phyloP scores from a whole-genome alignment of 805 yeast genomes.

The Myxozyma monticola region DNA sequence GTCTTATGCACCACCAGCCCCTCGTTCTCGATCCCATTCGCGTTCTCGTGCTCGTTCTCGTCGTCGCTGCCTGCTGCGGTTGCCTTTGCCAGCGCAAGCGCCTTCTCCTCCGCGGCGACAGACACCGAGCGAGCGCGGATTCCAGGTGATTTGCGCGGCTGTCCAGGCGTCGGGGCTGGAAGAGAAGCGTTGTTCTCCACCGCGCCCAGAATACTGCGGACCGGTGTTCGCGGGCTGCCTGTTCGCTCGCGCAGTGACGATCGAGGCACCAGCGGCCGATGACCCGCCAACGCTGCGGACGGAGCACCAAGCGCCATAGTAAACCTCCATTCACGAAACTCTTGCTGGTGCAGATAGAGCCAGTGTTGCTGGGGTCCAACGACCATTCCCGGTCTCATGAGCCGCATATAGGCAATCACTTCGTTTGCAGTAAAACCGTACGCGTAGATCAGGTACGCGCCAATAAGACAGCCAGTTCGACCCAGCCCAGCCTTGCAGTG shows the following conservation, averaged over 20 bases:
- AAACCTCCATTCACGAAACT: constrained; percentile 95
- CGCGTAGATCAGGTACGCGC: constrained; percentile 93
- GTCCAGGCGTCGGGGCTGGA: constrained; percentile 94
- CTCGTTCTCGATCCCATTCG: constrained; percentile 1
- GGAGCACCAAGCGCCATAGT: constrained; percentile 28
- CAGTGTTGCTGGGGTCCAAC: constrained; percentile 99
- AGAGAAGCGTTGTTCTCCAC: constrained; percentile 71
- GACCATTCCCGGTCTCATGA: constrained; percentile 99
- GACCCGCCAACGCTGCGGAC: constrained; percentile 37
- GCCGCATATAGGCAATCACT: constrained; percentile 94
- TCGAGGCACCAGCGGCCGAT: constrained; percentile 19
- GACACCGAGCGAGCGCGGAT: constrained; percentile 5
- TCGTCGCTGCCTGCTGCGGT: no score
- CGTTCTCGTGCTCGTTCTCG: no score
- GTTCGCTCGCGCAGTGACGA: constrained; percentile 7
- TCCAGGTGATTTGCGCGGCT: constrained; percentile 69
- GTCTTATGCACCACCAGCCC: constrained; percentile 21
- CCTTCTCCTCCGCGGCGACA: constrained; percentile 5
- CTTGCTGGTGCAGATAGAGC: constrained; percentile 93
- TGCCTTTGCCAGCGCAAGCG: background rate
- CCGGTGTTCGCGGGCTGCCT: constrained; percentile 57
- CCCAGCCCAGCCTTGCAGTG: constrained; percentile 99
- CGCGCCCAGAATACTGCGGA: constrained; percentile 70
- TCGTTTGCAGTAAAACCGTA: constrained; percentile 97
- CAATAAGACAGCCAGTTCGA: constrained; percentile 95